Conservation (phyloP, 176 grass and related monocot species). For the Urochloa ruziziensis region DNA sequence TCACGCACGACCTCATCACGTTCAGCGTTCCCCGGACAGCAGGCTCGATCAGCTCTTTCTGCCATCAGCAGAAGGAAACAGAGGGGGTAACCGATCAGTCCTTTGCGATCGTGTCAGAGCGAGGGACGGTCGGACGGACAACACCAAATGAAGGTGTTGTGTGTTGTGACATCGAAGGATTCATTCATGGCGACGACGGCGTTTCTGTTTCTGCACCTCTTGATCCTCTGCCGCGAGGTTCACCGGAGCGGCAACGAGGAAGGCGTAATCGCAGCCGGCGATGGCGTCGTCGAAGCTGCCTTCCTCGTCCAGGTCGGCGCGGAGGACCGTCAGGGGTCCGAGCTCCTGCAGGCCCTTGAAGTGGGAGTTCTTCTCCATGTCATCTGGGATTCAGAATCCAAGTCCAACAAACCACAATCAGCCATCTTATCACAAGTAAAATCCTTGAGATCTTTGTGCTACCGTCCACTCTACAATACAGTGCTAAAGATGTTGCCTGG, state of each 20-base stretch:
- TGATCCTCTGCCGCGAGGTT: background rate
- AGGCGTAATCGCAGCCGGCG: constrained; percentile 53
- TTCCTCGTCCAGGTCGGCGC: constrained; percentile 42
- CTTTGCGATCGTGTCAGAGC: too few species aligned
- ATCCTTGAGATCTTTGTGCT: too few species aligned
- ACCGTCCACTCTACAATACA: too few species aligned
- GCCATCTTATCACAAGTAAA: too few species aligned
- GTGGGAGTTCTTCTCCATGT: constrained; percentile 25
- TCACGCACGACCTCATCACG: constrained; percentile 61
- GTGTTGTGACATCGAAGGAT: too few species aligned
- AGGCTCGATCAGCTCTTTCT: constrained; percentile 57
- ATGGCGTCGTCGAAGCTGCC: constrained; percentile 66
- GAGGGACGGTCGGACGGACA: too few species aligned
- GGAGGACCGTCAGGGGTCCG: constrained; percentile 35
- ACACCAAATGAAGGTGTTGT: too few species aligned
- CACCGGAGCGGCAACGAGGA: constrained; percentile 65
- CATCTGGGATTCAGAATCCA: background rate
- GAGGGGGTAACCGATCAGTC: too few species aligned
- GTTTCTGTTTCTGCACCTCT: background rate
- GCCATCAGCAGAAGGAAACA: too few species aligned
- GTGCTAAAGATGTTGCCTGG: too few species aligned
- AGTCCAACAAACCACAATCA: too few species aligned
- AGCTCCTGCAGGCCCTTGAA: constrained; percentile 42
- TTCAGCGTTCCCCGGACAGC: constrained; percentile 50
- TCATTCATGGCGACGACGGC: background rate